Percentiles rank a stretch among this genome's conserved stretches.
Evolutionary conservation across 2,329 filamentous ascomycete genomes (phyloP).

Genomic region (Laburnicola sp.): DNA sequence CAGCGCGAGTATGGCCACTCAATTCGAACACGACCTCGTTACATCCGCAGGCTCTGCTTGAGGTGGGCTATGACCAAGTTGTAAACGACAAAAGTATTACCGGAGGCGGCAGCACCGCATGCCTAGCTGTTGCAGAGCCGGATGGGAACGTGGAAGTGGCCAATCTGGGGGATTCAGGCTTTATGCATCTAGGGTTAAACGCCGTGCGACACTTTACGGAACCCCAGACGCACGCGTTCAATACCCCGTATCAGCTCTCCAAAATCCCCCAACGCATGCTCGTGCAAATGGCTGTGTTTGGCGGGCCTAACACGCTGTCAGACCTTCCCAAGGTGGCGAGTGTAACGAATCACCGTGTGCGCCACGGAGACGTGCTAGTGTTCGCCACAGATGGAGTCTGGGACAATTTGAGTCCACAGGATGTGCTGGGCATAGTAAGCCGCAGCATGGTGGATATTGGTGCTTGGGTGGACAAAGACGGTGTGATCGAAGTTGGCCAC

Average conservation of each 20-base stretch:
- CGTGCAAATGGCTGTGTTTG: constrained; percentile 79
- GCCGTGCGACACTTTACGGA: constrained; percentile 81
- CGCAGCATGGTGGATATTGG: constrained; percentile 71
- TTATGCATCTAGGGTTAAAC: constrained; percentile 81
- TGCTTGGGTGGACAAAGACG: constrained; percentile 68
- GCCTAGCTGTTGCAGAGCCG: constrained; percentile 74
- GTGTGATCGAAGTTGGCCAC: constrained; percentile 58
- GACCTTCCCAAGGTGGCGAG: constrained; percentile 85
- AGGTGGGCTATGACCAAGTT: constrained; percentile 81
- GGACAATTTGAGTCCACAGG: constrained; percentile 92
- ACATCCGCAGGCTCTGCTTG: constrained; percentile 71
- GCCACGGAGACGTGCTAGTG: constrained; percentile 90
- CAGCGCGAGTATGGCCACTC: constrained; percentile 63
- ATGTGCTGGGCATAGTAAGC: constrained; percentile 80
- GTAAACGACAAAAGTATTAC: constrained; percentile 71
- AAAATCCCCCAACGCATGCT: constrained; percentile 81
- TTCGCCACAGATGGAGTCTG: constrained; percentile 95
- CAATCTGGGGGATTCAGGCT: constrained; percentile 94
- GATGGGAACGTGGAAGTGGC: constrained; percentile 82
- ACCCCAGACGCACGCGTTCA: constrained; percentile 94
- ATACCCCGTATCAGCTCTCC: constrained; percentile 93
- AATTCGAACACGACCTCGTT: constrained; percentile 48
- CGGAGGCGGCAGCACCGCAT: constrained; percentile 90
- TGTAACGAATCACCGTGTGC: constrained; percentile 72
- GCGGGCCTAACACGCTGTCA: constrained; percentile 67